phyloP scores from a whole-genome alignment of 179 eudicot species.

The Beta macrorhiza region DNA sequence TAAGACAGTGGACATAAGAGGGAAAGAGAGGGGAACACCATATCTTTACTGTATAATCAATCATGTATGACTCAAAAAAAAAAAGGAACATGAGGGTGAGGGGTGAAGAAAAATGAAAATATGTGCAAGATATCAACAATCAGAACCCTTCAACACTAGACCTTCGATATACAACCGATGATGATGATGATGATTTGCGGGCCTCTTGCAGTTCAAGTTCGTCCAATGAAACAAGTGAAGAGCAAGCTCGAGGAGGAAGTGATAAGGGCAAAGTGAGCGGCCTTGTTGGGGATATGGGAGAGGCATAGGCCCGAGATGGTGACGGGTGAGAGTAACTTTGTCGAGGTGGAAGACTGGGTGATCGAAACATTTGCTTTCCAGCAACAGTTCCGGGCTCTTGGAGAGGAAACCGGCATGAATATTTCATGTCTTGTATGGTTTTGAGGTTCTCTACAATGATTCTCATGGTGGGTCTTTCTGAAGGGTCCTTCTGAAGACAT shows the following conservation, averaged over 20 bases:
- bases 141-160: slow-evolving; percentile 84
- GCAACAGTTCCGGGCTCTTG: slow-evolving; percentile 69
- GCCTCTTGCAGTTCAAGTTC: slow-evolving; percentile 50
- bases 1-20: slow-evolving; percentile 5
- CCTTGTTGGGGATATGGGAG: slow-evolving; percentile 46
- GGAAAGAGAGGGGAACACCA: slow-evolving; percentile 16
- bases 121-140: slow-evolving; percentile 40
- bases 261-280: slow-evolving; percentile 37
- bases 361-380: slow-evolving; percentile 68
- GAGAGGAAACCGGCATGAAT: slow-evolving; percentile 70
- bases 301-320: slow-evolving; percentile 34
- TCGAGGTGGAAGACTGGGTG: slow-evolving; percentile 61
- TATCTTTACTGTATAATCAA: slow-evolving; percentile 30
- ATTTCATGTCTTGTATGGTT: slow-evolving; percentile 70
- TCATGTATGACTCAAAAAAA: slow-evolving; percentile 24
- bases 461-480: slow-evolving; percentile 96
- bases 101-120: slow-evolving; percentile 14
- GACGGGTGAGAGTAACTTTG: slow-evolving; percentile 55
- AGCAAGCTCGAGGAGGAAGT: slow-evolving; percentile 51
- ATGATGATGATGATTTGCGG: slow-evolving; percentile 52
- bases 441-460: slow-evolving; percentile 58
- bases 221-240: slow-evolving; percentile 47
- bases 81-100: background rate
- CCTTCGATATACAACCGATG: slow-evolving; percentile 39
- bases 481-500: slow-evolving; percentile 87